Evolutionary conservation across 208 protist genomes (phyloP), one percentile per base, ranked within the genome.

Genomic region (Acanthamoeba sp.): DNA sequence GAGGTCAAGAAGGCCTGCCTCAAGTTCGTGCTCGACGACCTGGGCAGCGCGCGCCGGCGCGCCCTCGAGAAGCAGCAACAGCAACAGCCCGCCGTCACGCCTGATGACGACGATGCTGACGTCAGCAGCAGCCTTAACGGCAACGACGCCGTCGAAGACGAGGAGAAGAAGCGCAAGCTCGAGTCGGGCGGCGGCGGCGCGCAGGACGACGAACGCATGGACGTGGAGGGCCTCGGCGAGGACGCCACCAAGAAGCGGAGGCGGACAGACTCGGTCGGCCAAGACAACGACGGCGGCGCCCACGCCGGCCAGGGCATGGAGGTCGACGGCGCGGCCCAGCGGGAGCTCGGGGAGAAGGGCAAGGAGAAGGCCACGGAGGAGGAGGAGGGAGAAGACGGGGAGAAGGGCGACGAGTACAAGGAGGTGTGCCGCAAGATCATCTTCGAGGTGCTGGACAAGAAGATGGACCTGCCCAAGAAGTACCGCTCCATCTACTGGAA

Each of bases 1-100:
- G 82, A 90, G 52, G 45, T 90, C 22, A 90, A 90, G 34, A 90
- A 90, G 52, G 52, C 45, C 10, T 90, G 82, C 82, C 52, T 90
- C 55, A 59, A 48, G 34, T 66, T 45, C 34, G 66, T 90, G 22
- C 29, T 90, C 29, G 82, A 90, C 10, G 55, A 90, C 36, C 52
- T 90, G 16, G 82, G 82, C 34, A 62, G 40, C 22, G 29, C 7
- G 78, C 10, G 32, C 24, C 20, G 78, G 5, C 12, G n/a, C 27
- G 32, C 10, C n/a, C 24, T 87, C 42, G 73, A 69, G 29, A 10
- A 34, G 45, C 45, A 50, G 45, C 45, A 50, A 1, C 45, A 50
- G 5, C 12, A 50, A 1, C 45, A 50, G 45, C n/a, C n/a, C n/a
- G n/a, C n/a, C n/a, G n/a, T n/a, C n/a, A n/a, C n/a, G n/a, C n/a